A percentile compares a stretch with the other conserved stretches of the same genome.
Evolutionary conservation across 192 early-diverging fungal species (phyloP).

Genomic region (Funneliformis mosseae): DNA sequence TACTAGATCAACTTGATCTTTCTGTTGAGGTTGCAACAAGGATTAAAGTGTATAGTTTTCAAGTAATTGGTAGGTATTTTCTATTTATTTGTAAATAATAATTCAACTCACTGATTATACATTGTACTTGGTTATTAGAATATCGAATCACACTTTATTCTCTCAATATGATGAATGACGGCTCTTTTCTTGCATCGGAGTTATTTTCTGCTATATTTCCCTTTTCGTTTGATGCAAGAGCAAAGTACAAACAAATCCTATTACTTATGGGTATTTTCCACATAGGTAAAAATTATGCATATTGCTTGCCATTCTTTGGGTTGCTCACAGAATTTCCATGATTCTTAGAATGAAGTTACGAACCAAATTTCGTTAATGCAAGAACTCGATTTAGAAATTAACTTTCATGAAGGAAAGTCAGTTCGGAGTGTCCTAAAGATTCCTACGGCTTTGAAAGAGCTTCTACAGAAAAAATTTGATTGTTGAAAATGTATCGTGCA

Average conservation of each 20-base stretch:
- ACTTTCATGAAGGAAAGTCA: background rate
- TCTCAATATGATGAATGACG: conserved; percentile 31
- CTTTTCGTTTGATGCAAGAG: conserved; percentile 25
- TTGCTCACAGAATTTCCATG: background rate
- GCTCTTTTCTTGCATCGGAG: conserved; percentile 24
- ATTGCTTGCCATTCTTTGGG: background rate
- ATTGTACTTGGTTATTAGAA: conserved; percentile 32
- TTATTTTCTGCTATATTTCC: conserved; percentile 19
- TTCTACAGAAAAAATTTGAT: background rate
- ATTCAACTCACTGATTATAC: conserved; percentile 17
- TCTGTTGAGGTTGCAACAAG: conserved; percentile 13
- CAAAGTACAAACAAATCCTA: conserved; percentile 31
- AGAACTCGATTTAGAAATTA: conserved; percentile 19
- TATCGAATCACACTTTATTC: conserved; percentile 34
- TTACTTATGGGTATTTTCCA: conserved; percentile 31
- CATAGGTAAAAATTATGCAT: conserved; percentile 27
- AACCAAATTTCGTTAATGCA: conserved; percentile 26
- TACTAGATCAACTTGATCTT: conserved; percentile 17
- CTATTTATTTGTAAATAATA: conserved; percentile 16
- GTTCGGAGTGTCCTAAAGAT: conserved; percentile 26
- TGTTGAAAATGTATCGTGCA: too few relatives aligned
- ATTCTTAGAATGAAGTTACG: conserved; percentile 21
- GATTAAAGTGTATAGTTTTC: conserved; percentile 34
- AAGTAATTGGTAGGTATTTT: conserved; percentile 27
- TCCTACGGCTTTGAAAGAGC: conserved; percentile 13